These are phyloP conservation scores for Osmanthus fragrans DNA, from an alignment of 257 asterid genomes.

Conservation along the genomic window DNA sequence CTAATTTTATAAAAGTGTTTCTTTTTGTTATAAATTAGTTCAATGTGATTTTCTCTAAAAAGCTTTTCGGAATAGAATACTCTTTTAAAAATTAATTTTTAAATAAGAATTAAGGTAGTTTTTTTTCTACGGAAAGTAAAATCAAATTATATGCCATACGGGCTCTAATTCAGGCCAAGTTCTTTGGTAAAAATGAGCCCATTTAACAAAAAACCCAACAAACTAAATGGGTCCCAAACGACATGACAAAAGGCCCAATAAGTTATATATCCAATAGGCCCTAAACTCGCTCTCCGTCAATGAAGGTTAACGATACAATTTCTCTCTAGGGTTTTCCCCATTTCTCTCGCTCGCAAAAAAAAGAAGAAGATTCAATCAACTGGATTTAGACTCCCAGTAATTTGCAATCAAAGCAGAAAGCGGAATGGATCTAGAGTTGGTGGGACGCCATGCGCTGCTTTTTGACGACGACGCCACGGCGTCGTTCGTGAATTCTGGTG, in stretches of 20 bases:
- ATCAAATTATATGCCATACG: too few species aligned
- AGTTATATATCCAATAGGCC: neutral
- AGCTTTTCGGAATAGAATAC: too few species aligned
- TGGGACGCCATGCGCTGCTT: conserved; percentile 81
- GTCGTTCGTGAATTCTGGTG: conserved; percentile 78
- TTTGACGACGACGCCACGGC: conserved; percentile 90
- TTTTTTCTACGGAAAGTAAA: too few species aligned
- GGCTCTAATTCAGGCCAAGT: too few species aligned
- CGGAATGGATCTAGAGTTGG: conserved; percentile 71
- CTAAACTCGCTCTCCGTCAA: neutral
- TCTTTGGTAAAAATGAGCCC: too few species aligned
- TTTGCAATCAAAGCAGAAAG: neutral
- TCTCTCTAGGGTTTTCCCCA: neutral
- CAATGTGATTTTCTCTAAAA: too few species aligned
- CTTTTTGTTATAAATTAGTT: too few species aligned
- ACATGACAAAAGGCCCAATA: neutral
- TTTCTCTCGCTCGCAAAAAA: neutral
- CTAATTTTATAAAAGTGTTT: too few species aligned
- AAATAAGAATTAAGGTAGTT: too few species aligned
- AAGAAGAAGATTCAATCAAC: neutral
- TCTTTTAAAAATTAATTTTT: too few species aligned
- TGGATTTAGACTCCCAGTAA: neutral
- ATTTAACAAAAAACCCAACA: neutral
- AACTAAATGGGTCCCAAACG: neutral
- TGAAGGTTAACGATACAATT: neutral